Evolutionary conservation across 371 early-diverging fungal genomes (phyloP), one percentile per base, ranked within the genome.

Genomic region (Mucor mucedo): DNA sequence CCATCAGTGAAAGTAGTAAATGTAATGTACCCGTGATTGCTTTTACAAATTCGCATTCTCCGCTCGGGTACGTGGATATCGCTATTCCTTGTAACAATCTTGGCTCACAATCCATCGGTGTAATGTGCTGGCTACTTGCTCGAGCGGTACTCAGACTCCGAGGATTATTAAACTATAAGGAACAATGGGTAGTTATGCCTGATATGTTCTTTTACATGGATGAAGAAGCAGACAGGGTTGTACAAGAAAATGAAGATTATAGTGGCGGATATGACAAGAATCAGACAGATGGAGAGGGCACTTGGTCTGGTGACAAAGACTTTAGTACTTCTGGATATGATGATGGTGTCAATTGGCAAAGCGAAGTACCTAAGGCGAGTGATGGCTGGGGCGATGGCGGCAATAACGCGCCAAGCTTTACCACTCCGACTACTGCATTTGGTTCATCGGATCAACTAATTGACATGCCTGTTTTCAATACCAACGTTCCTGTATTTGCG

Each of bases 61-160:
- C 93, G 41, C 86, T 98, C 73, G 82, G 87, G 68, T 90, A 88
- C 84, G 94, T 99, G 71, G 99, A 99, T 85, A 88, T 99, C 80
- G 99, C 95, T 75, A 99, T 99, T 88, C 99, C 99, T 70, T 92
- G 94, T 84, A 99, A 99, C 94, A 99, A 99, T 92, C 89, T 96
- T 84, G 93, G 93, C 73, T 97, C 98, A 86, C 93, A 96, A 87
- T 86, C 99, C 65, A 94, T 99, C 73, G 99, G 99, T 85, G 87
- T 98, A 45, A 91, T 90, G 69, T 97, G 93, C 89, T 99, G 95
- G 92, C 82, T 99, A 63, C 87, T 99, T 73, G 95, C 96, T 69
- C 93, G 98, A 77, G 93, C 99, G 83, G 94, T 99, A 58, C 91
- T 97, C 75, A 96, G 98, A 69, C 93, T 99, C 78, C 93, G 98